Percentiles rank a stretch among this genome's conserved stretches.
Conservation (phyloP, 495 filamentous ascomycete species). For the Neurospora pannonica region DNA sequence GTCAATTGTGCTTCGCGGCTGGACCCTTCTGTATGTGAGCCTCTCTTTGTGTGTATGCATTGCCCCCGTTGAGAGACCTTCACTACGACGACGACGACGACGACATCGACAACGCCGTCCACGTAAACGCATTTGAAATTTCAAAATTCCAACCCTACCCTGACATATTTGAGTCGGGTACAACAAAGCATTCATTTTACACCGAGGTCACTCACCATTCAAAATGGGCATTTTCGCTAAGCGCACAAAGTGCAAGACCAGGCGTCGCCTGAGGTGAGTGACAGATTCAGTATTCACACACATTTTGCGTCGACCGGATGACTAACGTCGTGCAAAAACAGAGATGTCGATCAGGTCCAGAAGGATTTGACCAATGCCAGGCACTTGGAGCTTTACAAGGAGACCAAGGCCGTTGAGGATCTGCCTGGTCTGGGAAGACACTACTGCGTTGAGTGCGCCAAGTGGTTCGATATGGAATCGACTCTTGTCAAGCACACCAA, state of each 20-base stretch:
- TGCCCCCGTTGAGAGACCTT: not conserved
- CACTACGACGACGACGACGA: not conserved
- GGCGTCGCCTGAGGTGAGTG: conserved; percentile 39
- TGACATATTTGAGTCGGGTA: not conserved
- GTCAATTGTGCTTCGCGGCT: not conserved
- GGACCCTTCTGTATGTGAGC: not conserved
- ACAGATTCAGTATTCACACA: not conserved
- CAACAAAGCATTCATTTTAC: not conserved
- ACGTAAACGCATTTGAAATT: not conserved
- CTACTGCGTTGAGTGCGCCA: conserved; percentile 91
- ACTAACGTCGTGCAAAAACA: conserved; percentile 20
- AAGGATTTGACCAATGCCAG: conserved; percentile 65
- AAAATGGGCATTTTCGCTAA: conserved; percentile 46
- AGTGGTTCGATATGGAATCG: conserved; percentile 85
- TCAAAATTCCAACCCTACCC: not conserved
- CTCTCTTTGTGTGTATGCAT: not conserved
- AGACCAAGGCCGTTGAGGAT: conserved; percentile 72
- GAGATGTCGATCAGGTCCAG: conserved; percentile 83
- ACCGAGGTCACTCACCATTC: not conserved
- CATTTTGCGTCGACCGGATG: not conserved
- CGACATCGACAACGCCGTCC: not conserved
- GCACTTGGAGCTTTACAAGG: conserved; percentile 69
- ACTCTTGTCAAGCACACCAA: conserved; percentile 67
- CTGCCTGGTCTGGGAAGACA: conserved; percentile 71
- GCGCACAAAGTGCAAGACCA: conserved; percentile 51